Evolutionary conservation across 441 rosid genomes (phyloP), one percentile per base, ranked within the genome.

Genomic region (Pelargonium cotyledonis): DNA sequence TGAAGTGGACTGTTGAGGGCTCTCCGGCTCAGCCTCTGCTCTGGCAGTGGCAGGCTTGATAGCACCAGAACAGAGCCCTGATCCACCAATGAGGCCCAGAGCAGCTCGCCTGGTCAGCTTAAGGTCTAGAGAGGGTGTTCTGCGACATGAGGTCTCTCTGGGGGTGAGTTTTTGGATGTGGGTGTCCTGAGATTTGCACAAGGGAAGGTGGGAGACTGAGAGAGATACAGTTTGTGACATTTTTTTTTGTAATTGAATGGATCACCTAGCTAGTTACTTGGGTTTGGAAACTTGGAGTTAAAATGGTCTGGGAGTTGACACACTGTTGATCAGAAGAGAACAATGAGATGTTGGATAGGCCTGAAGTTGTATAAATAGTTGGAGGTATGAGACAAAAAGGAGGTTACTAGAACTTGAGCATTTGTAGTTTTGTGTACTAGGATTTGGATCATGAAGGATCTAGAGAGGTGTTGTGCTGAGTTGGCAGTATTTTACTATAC

Each of bases 1-100:
- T n/a, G 95, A 88, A 57, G 86, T 65, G 66, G 83, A 73, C 60
- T 80, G 79, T 2, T 57, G 47, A 4, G 89, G 95, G 75, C 73
- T 71, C 78, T 81, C 89, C 26, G 91, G 89, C 68, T 84, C 84
- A 15, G 55, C 55, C 16, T 15, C 6, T 51, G 88, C 83, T 64
- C 72, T 83, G 38, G 84, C 86, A 19, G 6, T 35, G 38, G 38
- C 6, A 5, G 38, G 38, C 38, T 35, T 4, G 38, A 35, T 35
- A 0, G 38, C 38, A 35, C 38, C 6, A 35, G 38, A 35, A 35
- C 38, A 35, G 38, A 35, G 38, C 57, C 57, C 57, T n/a, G 57
- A 12, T 67, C 73, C 58, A 57, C 78, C 84, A 6, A 82, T 16
- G 41, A 83, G 74, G 12, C 85, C 84, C 67, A 81, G 72, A 38